Evolutionary conservation across 2,329 filamentous ascomycete species (phyloP).

Genomic region (Pyrenochaeta sp.): DNA sequence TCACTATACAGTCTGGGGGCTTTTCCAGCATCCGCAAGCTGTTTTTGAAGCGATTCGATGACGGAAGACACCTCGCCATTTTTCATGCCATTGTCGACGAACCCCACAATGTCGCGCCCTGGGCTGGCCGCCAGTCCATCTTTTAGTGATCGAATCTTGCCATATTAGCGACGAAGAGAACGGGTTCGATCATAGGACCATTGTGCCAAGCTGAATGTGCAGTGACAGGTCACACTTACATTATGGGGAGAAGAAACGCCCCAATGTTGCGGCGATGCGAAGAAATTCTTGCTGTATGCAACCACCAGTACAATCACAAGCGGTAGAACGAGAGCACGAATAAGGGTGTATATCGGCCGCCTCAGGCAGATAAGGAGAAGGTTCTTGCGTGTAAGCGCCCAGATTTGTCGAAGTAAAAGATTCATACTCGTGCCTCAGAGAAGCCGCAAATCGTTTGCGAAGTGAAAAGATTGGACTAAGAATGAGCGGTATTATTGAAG

Average conservation of each 20-base stretch:
- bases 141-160: conserved; percentile 28
- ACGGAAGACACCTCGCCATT: conserved; percentile 25
- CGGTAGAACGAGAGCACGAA: conserved; percentile 34
- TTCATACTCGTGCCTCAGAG: conserved; percentile 17
- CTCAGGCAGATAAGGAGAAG: conserved; percentile 31
- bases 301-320: conserved; percentile 31
- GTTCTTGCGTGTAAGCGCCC: conserved; percentile 37
- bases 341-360: conserved; percentile 29
- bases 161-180: neutral
- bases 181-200: neutral
- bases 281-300: conserved; percentile 34
- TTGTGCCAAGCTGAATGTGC: neutral
- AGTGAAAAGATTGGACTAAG: neutral
- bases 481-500: neutral
- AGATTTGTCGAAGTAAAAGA: conserved; percentile 29
- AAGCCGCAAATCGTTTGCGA: neutral
- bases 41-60: conserved; percentile 28
- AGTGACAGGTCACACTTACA: conserved; percentile 18
- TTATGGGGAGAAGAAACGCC: conserved; percentile 30
- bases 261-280: conserved; percentile 25
- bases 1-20: conserved; percentile 17
- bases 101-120: conserved; percentile 28
- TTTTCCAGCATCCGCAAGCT: conserved; percentile 25
- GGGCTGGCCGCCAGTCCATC: conserved; percentile 21
- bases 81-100: conserved; percentile 36